Evolutionary conservation across 1,139 yeast genomes (phyloP).

Genomic region (Komagataea norvegica): DNA sequence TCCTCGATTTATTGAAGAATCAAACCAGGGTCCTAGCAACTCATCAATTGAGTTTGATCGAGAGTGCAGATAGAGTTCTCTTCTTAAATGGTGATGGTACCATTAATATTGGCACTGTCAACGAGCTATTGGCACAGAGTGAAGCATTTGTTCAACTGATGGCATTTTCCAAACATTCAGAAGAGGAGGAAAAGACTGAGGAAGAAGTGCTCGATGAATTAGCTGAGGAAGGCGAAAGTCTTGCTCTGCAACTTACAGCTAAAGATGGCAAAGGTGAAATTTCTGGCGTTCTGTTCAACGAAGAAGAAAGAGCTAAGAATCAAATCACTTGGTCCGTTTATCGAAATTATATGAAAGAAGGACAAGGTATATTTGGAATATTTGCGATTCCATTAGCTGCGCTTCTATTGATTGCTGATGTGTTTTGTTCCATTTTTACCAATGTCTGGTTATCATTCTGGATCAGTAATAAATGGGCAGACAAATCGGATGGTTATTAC

Average conservation of each 20-base stretch:
- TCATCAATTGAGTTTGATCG: conserved; percentile 71
- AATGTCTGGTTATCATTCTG: conserved; percentile 87
- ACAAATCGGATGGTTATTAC: conserved; percentile 49
- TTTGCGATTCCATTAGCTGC: conserved; percentile 41
- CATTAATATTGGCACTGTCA: conserved; percentile 51
- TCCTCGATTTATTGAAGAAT: conserved; percentile 49
- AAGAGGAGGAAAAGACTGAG: conserved; percentile 29
- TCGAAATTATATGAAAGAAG: conserved; percentile 44
- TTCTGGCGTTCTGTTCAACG: conserved; percentile 37
- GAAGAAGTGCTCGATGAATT: too few relatives aligned
- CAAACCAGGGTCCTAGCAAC: conserved; percentile 80
- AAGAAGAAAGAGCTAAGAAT: conserved; percentile 48
- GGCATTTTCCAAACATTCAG: conserved; percentile 37
- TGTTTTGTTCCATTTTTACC: conserved; percentile 60
- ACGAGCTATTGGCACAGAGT: conserved; percentile 41
- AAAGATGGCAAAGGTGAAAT: conserved; percentile 23
- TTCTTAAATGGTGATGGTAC: conserved; percentile 67
- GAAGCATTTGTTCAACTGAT: conserved; percentile 48
- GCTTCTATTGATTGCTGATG: conserved; percentile 36
- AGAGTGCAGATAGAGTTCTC: conserved; percentile 62
- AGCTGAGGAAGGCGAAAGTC: too few relatives aligned
- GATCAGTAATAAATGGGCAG: conserved; percentile 54
- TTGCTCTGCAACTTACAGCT: not conserved
- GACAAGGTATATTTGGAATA: conserved; percentile 42
- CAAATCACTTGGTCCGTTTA: conserved; percentile 44